phyloP scores from a whole-genome alignment of 176 grass and related monocot genomes.

The Canna indica region DNA sequence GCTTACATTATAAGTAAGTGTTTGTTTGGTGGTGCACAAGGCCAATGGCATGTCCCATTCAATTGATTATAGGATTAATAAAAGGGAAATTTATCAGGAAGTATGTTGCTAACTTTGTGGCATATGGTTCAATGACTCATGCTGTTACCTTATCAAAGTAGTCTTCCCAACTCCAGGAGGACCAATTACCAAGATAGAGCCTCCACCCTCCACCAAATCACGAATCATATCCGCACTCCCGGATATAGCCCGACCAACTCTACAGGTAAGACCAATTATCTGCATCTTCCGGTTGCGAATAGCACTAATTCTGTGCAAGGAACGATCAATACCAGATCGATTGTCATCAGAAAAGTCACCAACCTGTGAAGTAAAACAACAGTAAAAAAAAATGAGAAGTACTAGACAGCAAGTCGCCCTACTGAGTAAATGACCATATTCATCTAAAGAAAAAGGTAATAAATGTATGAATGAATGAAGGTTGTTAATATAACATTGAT shows the following conservation, averaged over 20 bases:
- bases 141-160: conserved; percentile 74
- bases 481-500: background rate
- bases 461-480: background rate
- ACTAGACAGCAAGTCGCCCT: background rate
- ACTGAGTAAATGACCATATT: background rate
- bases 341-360: conserved; percentile 91
- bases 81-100: background rate
- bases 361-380: conserved; percentile 35
- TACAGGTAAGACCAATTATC: conserved; percentile 89
- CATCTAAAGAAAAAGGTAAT: background rate
- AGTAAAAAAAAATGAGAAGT: background rate
- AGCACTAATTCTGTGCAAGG: conserved; percentile 85
- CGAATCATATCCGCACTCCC: conserved; percentile 88
- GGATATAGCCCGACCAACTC: conserved; percentile 76
- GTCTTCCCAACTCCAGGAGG: conserved; percentile 94
- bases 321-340: conserved; percentile 88
- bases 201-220: conserved; percentile 60
- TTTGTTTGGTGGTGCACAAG: too few relatives aligned
- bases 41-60: background rate
- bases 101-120: too few relatives aligned
- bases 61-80: background rate
- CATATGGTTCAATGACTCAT: background rate
- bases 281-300: conserved; percentile 79
- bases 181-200: conserved; percentile 89
- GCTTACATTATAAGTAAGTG: too few relatives aligned